phyloP scores from a whole-genome alignment of 2,329 filamentous ascomycete species.

The Microsporum ferrugineum region DNA sequence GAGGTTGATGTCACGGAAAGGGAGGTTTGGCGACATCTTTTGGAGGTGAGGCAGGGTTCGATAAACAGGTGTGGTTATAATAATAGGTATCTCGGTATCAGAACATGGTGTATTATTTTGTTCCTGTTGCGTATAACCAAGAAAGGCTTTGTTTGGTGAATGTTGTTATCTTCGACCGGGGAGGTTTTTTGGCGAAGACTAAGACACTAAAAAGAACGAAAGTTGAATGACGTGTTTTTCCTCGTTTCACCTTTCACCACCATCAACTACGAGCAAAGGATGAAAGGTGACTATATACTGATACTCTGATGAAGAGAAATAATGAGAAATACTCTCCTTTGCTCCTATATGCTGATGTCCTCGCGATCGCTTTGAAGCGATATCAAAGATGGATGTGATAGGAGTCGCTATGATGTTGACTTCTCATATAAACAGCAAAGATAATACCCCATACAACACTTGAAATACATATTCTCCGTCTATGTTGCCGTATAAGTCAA shows the following conservation, averaged over 20 bases:
- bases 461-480: too few relatives aligned
- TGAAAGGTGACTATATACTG: not conserved
- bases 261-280: not conserved
- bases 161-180: not conserved
- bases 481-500: too few relatives aligned
- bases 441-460: too few relatives aligned
- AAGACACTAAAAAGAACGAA: not conserved
- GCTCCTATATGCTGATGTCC: too few relatives aligned
- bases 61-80: not conserved
- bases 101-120: not conserved
- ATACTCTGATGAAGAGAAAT: not conserved
- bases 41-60: not conserved
- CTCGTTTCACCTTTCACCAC: not conserved
- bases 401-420: too few relatives aligned
- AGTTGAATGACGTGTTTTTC: not conserved
- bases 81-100: not conserved
- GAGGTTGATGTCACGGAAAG: constrained; percentile 94
- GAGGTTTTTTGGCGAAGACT: not conserved
- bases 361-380: too few relatives aligned
- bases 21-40: constrained; percentile 40
- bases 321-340: too few relatives aligned
- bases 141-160: not conserved
- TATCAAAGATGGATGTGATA: too few relatives aligned
- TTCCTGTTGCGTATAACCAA: not conserved
- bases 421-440: too few relatives aligned